Conservation (phyloP, 2,329 filamentous ascomycete species). For the Exophiala sideris region DNA sequence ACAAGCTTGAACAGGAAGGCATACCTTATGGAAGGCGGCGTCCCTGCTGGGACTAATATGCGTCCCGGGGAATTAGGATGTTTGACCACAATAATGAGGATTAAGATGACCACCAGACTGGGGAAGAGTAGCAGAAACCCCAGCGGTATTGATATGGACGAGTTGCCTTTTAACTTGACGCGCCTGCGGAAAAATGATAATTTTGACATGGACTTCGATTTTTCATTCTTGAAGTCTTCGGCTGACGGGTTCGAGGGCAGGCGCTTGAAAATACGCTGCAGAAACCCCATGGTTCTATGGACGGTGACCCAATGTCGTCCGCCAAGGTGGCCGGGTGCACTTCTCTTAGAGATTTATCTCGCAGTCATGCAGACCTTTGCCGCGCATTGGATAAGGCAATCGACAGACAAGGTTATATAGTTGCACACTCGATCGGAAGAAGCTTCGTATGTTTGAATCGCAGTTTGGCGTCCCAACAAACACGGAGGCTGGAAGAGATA, state of each 20-base stretch:
- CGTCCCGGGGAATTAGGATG: conserved; percentile 79
- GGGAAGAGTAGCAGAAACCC: conserved; percentile 92
- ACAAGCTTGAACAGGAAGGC: conserved; percentile 30
- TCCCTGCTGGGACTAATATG: conserved; percentile 81
- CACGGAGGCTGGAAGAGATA: conserved; percentile 7
- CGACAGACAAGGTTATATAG: background rate
- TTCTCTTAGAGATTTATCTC: conserved; percentile 13
- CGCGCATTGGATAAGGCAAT: conserved; percentile 3
- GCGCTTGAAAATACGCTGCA: conserved; percentile 53
- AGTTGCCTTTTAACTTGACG: conserved; percentile 85
- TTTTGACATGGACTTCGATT: conserved; percentile 44
- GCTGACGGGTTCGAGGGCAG: conserved; percentile 46
- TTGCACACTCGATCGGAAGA: background rate
- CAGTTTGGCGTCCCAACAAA: conserved; percentile 7
- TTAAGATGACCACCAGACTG: conserved; percentile 83
- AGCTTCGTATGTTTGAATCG: background rate
- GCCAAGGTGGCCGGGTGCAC: conserved; percentile 14
- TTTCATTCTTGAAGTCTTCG: conserved; percentile 46
- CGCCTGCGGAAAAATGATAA: conserved; percentile 82
- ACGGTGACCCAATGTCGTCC: conserved; percentile 7
- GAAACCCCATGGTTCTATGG: conserved; percentile 45
- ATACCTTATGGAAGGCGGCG: conserved; percentile 85
- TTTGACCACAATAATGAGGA: conserved; percentile 82
- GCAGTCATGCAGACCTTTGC: conserved; percentile 15
- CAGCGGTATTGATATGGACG: conserved; percentile 84